phyloP scores from a whole-genome alignment of 805 yeast genomes.

The Spathaspora passalidarum region DNA sequence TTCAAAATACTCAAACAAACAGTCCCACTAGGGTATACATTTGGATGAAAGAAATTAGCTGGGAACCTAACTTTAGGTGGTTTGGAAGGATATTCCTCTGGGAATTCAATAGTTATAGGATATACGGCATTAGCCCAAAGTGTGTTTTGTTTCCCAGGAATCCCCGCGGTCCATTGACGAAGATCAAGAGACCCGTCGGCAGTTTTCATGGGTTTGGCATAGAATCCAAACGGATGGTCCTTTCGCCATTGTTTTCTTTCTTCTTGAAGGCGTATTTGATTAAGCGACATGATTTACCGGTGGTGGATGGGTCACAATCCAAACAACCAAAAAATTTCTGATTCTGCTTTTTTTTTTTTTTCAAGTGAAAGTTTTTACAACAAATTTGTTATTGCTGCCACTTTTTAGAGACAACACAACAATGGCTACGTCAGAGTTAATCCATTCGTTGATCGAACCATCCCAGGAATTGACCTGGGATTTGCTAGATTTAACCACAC shows the following conservation, averaged over 20 bases:
- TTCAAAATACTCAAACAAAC: conserved; percentile 89
- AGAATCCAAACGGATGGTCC: conserved; percentile 97
- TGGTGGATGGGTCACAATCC: background rate
- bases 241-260: conserved; percentile 98
- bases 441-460: conserved; percentile 52
- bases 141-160: conserved; percentile 88
- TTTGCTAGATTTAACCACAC: conserved; percentile 59
- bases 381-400: background rate
- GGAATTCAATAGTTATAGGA: conserved; percentile 78
- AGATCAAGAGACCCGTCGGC: conserved; percentile 82
- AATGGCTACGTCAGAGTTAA: background rate
- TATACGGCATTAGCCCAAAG: conserved; percentile 88
- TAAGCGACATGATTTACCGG: conserved; percentile 51
- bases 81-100: conserved; percentile 92
- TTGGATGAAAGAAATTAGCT: conserved; percentile 91
- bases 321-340: background rate
- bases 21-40: conserved; percentile 96
- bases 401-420: too few species aligned
- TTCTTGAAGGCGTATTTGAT: conserved; percentile 83
- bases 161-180: conserved; percentile 89
- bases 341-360: background rate
- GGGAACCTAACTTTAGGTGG: conserved; percentile 95
- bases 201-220: conserved; percentile 82
- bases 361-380: background rate
- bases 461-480: conserved; percentile 63